Percentiles rank a stretch among this genome's conserved stretches.
phyloP scores from a whole-genome alignment of 2,329 filamentous ascomycete genomes.

The Penicillium occitanis region DNA sequence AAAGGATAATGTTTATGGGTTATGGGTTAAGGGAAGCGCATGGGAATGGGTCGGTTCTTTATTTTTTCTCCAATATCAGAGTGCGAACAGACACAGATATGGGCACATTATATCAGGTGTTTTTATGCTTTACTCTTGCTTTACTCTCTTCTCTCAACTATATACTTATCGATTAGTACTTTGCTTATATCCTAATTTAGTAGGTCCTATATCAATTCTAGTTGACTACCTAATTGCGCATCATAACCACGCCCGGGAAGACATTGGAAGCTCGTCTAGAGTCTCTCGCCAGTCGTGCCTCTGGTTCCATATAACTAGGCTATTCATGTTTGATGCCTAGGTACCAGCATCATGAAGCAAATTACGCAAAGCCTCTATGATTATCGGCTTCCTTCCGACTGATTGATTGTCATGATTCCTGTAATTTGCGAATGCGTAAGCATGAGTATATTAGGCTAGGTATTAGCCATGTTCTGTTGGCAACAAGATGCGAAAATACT shows the following conservation, averaged over 20 bases:
- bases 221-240: background rate
- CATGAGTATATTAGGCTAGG: no score
- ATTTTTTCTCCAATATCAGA: background rate
- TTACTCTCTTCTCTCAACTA: slow-evolving; percentile 3
- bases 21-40: slow-evolving; percentile 9
- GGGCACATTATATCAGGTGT: slow-evolving; percentile 4
- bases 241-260: background rate
- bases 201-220: background rate
- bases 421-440: no score
- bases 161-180: background rate
- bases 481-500: no score
- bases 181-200: background rate
- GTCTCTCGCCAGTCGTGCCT: background rate
- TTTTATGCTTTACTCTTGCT: slow-evolving; percentile 1
- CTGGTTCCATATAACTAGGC: background rate
- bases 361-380: background rate
- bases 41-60: slow-evolving; percentile 5
- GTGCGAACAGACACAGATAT: background rate
- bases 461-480: no score
- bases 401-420: background rate
- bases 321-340: background rate
- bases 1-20: slow-evolving; percentile 12
- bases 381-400: background rate
- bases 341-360: background rate
- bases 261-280: background rate